A percentile compares a stretch with the other conserved stretches of the same genome.
Conservation (phyloP, 257 asterid species). For the Parsonsia alboflavescens region DNA sequence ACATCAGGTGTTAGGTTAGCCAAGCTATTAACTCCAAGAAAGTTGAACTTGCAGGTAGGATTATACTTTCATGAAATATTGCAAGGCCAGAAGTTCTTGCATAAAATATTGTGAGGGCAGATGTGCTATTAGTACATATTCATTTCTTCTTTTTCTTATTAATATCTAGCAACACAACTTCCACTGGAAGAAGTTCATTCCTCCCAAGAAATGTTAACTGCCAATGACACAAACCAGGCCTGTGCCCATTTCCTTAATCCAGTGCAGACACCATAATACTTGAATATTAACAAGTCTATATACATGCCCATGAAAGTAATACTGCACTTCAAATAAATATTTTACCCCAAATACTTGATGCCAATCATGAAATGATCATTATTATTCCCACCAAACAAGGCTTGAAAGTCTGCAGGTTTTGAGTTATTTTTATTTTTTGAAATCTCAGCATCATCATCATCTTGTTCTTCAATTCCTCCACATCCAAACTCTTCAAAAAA, state of each 20-base stretch:
- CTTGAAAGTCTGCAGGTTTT: constrained; percentile 74
- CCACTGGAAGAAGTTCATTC: not conserved
- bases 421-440: constrained; percentile 40
- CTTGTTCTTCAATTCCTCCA: constrained; percentile 46
- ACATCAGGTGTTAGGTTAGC: not conserved
- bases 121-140: not conserved
- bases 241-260: not conserved
- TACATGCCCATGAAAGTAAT: not conserved
- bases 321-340: constrained; percentile 4
- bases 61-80: not conserved
- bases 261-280: not conserved
- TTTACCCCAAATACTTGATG: constrained; percentile 74
- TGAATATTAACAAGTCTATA: not conserved
- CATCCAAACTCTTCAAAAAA: constrained; percentile 70
- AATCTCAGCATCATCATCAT: constrained; percentile 40
- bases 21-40: not conserved
- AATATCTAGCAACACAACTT: not conserved
- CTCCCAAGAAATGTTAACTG: not conserved
- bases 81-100: not conserved
- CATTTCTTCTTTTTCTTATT: too few relatives aligned
- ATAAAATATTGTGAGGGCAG: not conserved
- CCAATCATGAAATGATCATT: constrained; percentile 90
- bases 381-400: constrained; percentile 69
- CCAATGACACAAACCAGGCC: not conserved
- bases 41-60: not conserved